These are phyloP conservation scores for Athelia psychrophila DNA, from an alignment of 1,284 basidiomycete genomes.

Conservation along the genomic window DNA sequence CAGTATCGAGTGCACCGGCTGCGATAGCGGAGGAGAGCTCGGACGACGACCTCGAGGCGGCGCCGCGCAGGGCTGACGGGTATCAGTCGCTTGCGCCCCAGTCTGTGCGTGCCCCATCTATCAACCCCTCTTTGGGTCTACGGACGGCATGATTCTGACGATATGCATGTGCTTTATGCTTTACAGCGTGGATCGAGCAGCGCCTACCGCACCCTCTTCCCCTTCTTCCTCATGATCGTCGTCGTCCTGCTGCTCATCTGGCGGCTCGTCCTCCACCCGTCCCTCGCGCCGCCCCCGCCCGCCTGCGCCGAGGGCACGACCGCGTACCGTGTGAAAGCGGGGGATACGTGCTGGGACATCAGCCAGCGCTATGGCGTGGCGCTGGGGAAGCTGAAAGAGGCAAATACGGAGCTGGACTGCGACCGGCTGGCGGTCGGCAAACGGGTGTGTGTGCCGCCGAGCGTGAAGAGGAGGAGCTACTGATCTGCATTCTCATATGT, in stretches of 20 bases:
- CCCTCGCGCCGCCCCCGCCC: constrained; percentile 24
- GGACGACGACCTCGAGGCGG: constrained; percentile 55
- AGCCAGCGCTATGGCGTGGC: constrained; percentile 47
- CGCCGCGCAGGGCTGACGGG: constrained; percentile 46
- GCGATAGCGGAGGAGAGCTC: constrained; percentile 20
- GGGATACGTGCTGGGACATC: constrained; percentile 73
- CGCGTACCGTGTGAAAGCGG: constrained; percentile 50
- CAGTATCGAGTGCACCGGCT: constrained; percentile 19
- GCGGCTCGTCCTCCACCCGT: constrained; percentile 53
- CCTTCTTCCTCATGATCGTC: constrained; percentile 70
- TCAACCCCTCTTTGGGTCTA: no score
- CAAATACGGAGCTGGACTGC: constrained; percentile 58
- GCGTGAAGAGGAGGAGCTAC: constrained; percentile 18
- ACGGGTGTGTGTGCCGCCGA: constrained; percentile 52
- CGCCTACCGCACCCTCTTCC: constrained; percentile 64
- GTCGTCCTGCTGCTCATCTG: constrained; percentile 64
- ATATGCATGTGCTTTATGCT: no score
- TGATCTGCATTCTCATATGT: constrained; percentile 1
- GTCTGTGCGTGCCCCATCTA: constrained; percentile 38
- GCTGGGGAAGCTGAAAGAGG: constrained; percentile 49
- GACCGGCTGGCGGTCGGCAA: constrained; percentile 55
- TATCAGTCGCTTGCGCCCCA: constrained; percentile 54
- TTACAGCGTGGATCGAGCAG: no score
- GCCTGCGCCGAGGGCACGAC: constrained; percentile 48
- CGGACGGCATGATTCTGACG: no score